Conservation (phyloP, 768 basidiomycete species). For the Naematelia aurantialba region DNA sequence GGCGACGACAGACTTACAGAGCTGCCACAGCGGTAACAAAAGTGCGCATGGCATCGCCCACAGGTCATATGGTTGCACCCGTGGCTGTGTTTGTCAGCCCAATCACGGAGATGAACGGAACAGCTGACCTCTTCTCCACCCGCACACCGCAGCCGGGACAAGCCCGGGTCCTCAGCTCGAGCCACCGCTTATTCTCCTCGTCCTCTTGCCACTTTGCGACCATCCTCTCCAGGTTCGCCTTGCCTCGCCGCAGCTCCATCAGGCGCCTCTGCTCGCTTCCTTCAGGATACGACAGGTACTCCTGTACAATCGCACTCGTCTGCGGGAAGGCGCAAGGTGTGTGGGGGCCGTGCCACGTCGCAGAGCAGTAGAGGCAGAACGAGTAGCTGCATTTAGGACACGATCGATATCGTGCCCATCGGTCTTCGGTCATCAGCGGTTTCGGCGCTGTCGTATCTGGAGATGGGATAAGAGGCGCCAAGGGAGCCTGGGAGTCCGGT, state of each 20-base stretch:
- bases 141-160: slow-evolving; percentile 66
- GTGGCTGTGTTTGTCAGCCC: slow-evolving; percentile 1
- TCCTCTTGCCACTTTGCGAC: slow-evolving; percentile 68
- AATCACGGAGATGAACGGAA: background rate
- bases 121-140: slow-evolving; percentile 59
- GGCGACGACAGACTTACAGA: slow-evolving; percentile 15
- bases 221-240: slow-evolving; percentile 60
- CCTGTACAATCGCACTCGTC: slow-evolving; percentile 62
- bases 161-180: slow-evolving; percentile 63
- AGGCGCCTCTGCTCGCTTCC: slow-evolving; percentile 55
- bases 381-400: slow-evolving; percentile 70
- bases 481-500: background rate
- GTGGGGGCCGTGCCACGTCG: slow-evolving; percentile 83
- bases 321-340: slow-evolving; percentile 65
- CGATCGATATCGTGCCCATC: slow-evolving; percentile 68
- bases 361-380: slow-evolving; percentile 77
- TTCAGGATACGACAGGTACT: slow-evolving; percentile 63
- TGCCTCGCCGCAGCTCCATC: slow-evolving; percentile 67
- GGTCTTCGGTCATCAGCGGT: slow-evolving; percentile 52
- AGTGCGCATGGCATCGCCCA: slow-evolving; percentile 34
- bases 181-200: slow-evolving; percentile 68
- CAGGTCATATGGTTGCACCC: slow-evolving; percentile 83
- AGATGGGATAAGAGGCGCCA: background rate
- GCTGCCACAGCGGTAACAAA: slow-evolving; percentile 38
- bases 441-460: background rate